Conservation (phyloP, 257 asterid species). For the Apocynum venetum region DNA sequence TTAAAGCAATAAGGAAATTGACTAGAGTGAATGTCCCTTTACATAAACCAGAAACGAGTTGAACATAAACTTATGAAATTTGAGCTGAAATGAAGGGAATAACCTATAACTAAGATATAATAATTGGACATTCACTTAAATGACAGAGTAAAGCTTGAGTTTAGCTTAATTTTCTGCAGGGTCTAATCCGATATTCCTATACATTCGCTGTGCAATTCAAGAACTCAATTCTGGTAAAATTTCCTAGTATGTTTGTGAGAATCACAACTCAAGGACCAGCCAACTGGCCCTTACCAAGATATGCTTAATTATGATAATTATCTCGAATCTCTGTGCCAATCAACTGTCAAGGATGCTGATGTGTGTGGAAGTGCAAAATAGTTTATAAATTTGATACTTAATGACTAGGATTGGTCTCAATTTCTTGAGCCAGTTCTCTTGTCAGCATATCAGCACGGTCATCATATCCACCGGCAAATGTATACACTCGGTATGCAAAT, state of each 20-base stretch:
- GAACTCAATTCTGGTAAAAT: constrained; percentile 2
- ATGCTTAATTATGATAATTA: background rate
- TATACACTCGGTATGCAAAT: constrained; percentile 75
- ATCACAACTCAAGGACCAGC: background rate
- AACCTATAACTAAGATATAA: background rate
- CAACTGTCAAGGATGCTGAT: background rate
- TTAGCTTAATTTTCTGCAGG: constrained; percentile 4
- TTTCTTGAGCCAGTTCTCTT: constrained; percentile 66
- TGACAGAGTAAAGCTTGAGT: background rate
- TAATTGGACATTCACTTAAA: background rate
- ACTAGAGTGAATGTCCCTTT: background rate
- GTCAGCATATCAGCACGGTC: constrained; percentile 81
- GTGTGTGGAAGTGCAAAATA: background rate
- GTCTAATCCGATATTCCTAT: constrained; percentile 2
- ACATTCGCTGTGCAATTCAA: constrained; percentile 8
- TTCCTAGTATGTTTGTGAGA: constrained; percentile 1
- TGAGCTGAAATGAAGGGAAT: background rate
- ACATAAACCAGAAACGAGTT: background rate
- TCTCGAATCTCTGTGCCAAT: background rate
- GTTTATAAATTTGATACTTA: background rate
- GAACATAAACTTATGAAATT: background rate
- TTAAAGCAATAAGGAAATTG: background rate
- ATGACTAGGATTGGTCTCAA: constrained; percentile 35
- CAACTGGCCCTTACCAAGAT: background rate
- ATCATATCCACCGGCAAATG: constrained; percentile 87